Percentiles rank a stretch among this genome's conserved stretches.
These are phyloP conservation scores for Phragmites australis DNA, from an alignment of 176 grass and related monocot genomes.

Conservation along the genomic window DNA sequence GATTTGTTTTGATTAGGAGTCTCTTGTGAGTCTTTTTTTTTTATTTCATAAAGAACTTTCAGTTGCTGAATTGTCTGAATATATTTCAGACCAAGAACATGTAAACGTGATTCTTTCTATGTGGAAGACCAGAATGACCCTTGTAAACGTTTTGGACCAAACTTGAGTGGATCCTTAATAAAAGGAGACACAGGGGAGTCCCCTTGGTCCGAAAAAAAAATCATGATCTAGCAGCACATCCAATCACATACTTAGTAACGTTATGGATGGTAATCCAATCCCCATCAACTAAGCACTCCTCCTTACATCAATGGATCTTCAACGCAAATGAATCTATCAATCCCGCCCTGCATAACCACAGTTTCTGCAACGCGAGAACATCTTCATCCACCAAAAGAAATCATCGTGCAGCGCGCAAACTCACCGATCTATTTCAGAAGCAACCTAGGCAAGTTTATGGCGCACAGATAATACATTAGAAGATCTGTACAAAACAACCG, in stretches of 20 bases:
- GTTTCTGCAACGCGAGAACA: neutral
- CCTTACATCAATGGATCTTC: neutral
- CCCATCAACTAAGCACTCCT: neutral
- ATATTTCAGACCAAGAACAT: no score
- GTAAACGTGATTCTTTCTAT: no score
- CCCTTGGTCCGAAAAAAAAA: no score
- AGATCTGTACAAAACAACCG: slow-evolving; percentile 2
- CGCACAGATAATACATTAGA: neutral
- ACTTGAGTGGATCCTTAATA: no score
- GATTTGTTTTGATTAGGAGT: no score
- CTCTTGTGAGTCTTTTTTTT: no score
- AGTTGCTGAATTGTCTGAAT: no score
- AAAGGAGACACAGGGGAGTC: no score
- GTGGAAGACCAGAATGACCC: no score
- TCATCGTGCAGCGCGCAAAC: neutral
- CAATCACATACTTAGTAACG: neutral
- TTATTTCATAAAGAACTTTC: no score
- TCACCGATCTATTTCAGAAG: neutral
- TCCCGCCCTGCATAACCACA: neutral
- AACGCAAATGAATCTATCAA: neutral
- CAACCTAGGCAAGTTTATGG: neutral
- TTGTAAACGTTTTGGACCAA: no score
- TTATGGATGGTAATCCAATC: neutral
- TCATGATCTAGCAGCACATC: neutral
- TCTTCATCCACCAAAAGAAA: neutral